Evolutionary conservation across 2,329 filamentous ascomycete species (phyloP).

Genomic region (Pseudocercospora cruenta): DNA sequence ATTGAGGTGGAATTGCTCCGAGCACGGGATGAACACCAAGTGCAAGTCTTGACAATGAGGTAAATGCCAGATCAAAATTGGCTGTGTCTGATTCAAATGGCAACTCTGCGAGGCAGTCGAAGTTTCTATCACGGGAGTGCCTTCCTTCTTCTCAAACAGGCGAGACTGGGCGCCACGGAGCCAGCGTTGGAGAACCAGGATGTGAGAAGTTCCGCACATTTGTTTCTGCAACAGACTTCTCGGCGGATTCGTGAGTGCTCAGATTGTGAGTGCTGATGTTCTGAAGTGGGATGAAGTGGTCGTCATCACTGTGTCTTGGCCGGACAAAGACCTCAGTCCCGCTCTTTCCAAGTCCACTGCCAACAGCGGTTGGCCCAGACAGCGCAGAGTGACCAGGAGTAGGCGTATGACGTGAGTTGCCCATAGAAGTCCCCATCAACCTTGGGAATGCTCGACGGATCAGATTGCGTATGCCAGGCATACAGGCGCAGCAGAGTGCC

Average conservation of each 20-base stretch:
- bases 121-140: neutral
- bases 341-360: constrained; percentile 17
- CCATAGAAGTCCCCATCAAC: constrained; percentile 17
- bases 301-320: constrained; percentile 24
- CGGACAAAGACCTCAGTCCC: constrained; percentile 18
- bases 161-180: constrained; percentile 11
- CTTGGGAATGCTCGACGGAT: constrained; percentile 22
- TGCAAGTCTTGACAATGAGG: neutral
- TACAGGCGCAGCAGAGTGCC: constrained; percentile 26
- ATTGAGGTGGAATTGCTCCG: neutral
- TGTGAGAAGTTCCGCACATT: constrained; percentile 9
- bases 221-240: neutral
- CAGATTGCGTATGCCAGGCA: constrained; percentile 27
- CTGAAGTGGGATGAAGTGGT: constrained; percentile 24
- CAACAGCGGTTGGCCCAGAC: constrained; percentile 22
- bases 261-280: constrained; percentile 64
- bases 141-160: neutral
- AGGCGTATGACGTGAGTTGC: constrained; percentile 4
- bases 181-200: constrained; percentile 4
- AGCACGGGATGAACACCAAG: neutral
- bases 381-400: constrained; percentile 12
- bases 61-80: neutral
- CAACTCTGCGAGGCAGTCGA: no score
- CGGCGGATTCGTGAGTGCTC: constrained; percentile 25
- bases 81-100: neutral